Evolutionary conservation across 495 filamentous ascomycete species (phyloP).

Genomic region (Talaromyces ruber): DNA sequence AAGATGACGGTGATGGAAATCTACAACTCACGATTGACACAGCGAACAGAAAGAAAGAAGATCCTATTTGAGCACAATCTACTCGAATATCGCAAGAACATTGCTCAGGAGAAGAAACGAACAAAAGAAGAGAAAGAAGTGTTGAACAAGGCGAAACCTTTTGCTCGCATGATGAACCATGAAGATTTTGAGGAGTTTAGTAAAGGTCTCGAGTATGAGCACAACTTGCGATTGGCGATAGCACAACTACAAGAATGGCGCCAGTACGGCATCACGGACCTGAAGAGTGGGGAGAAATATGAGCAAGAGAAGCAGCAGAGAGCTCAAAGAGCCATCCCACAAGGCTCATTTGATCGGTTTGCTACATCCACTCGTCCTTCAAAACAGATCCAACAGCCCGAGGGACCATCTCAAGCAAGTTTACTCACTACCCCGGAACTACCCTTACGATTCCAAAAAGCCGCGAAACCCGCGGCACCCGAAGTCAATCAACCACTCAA

Average conservation of each 20-base stretch:
- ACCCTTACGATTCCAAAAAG: slow-evolving; percentile 46
- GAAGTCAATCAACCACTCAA: slow-evolving; percentile 28
- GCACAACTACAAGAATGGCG: slow-evolving; percentile 92
- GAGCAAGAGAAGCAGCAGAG: slow-evolving; percentile 80
- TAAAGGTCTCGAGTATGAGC: slow-evolving; percentile 77
- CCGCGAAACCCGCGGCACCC: slow-evolving; percentile 19
- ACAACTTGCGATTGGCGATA: slow-evolving; percentile 85
- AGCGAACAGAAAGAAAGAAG: slow-evolving; percentile 90
- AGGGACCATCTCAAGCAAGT: slow-evolving; percentile 61
- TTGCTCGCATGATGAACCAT: slow-evolving; percentile 93
- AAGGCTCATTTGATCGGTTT: slow-evolving; percentile 74
- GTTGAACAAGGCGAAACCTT: slow-evolving; percentile 86
- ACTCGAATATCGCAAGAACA: slow-evolving; percentile 86
- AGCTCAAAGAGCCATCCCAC: slow-evolving; percentile 58
- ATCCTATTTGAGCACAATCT: slow-evolving; percentile 92
- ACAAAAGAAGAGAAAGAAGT: slow-evolving; percentile 91
- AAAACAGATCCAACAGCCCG: slow-evolving; percentile 48
- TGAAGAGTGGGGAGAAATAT: slow-evolving; percentile 86
- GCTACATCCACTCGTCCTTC: slow-evolving; percentile 41
- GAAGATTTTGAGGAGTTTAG: slow-evolving; percentile 81
- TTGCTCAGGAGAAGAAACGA: slow-evolving; percentile 81
- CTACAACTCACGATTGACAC: slow-evolving; percentile 87
- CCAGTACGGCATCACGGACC: slow-evolving; percentile 67
- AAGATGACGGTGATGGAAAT: slow-evolving; percentile 99
- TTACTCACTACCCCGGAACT: slow-evolving; percentile 72